Conservation (phyloP, 768 basidiomycete genomes). For the Favolaschia claudopus region DNA sequence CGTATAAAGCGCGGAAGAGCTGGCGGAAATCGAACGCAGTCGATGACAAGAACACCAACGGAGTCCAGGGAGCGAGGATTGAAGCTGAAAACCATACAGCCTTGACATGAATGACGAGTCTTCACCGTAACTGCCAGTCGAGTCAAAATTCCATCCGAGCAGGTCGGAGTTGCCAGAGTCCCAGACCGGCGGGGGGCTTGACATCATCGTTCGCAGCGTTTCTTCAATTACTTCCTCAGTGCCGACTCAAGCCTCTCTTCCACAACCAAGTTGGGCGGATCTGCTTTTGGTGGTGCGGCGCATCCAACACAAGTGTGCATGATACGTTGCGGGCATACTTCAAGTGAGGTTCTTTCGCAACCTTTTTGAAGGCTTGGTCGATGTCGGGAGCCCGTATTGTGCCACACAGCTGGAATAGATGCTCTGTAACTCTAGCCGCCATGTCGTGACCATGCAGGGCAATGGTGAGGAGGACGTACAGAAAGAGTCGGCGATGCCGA, state of each 20-base stretch:
- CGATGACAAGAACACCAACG: neutral
- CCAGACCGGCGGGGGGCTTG: slow-evolving; percentile 91
- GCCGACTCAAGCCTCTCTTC: slow-evolving; percentile 27
- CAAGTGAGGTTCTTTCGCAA: slow-evolving; percentile 94
- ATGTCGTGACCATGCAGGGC: too few species aligned
- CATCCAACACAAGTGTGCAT: slow-evolving; percentile 36
- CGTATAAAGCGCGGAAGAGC: too few species aligned
- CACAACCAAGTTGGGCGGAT: neutral
- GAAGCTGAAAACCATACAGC: too few species aligned
- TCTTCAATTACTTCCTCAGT: slow-evolving; percentile 88
- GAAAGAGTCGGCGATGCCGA: neutral
- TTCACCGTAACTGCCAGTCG: too few species aligned
- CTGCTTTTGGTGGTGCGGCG: neutral
- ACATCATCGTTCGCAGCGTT: slow-evolving; percentile 96
- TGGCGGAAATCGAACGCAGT: too few species aligned
- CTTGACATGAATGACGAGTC: too few species aligned
- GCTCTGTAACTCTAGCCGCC: too few species aligned
- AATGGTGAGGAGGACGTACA: too few species aligned
- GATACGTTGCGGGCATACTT: slow-evolving; percentile 98
- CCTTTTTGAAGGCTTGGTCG: slow-evolving; percentile 97
- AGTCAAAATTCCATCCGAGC: too few species aligned
- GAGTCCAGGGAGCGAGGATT: slow-evolving; percentile 21
- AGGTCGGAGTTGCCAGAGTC: slow-evolving; percentile 91
- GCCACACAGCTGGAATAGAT: too few species aligned
- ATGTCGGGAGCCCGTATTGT: too few species aligned